Conservation (phyloP, 129 eudicot species). For the Sambucus nigra region DNA sequence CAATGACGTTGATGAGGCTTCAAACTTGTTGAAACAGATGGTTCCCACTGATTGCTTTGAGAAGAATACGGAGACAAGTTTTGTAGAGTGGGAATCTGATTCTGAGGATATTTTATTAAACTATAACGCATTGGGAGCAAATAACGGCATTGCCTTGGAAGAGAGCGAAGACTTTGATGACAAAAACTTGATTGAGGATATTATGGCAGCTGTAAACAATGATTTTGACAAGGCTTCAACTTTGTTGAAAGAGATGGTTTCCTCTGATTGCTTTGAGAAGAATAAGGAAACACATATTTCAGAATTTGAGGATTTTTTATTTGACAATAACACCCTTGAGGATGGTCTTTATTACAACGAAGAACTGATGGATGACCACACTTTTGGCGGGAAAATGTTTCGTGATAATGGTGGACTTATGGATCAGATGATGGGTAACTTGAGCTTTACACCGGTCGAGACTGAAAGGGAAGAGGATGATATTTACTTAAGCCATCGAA, state of each 20-base stretch:
- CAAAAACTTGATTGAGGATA: slow-evolving; percentile 56
- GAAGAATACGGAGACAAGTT: slow-evolving; percentile 18
- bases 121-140: too few relatives aligned
- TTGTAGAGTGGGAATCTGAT: slow-evolving; percentile 4
- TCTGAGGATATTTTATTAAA: slow-evolving; percentile 13
- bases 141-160: too few relatives aligned
- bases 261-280: slow-evolving; percentile 14
- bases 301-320: slow-evolving; percentile 10
- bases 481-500: slow-evolving; percentile 56
- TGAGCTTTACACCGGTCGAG: slow-evolving; percentile 49
- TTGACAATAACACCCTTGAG: too few relatives aligned
- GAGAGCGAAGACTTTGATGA: slow-evolving; percentile 15
- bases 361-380: slow-evolving; percentile 12
- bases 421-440: slow-evolving; percentile 21
- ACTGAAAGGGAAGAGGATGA: slow-evolving; percentile 98
- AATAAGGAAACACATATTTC: slow-evolving; percentile 17
- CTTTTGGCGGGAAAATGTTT: slow-evolving; percentile 10
- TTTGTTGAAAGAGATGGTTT: slow-evolving; percentile 47
- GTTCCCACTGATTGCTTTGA: slow-evolving; percentile 20
- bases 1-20: slow-evolving; percentile 48
- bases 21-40: slow-evolving; percentile 43
- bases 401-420: slow-evolving; percentile 11
- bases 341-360: slow-evolving; percentile 6
- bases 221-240: slow-evolving; percentile 46
- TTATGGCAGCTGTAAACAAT: slow-evolving; percentile 53